A percentile compares a stretch with the other conserved stretches of the same genome.
phyloP scores from a whole-genome alignment of 371 early-diverging fungal species.

The Apophysomyces trapeziformis region DNA sequence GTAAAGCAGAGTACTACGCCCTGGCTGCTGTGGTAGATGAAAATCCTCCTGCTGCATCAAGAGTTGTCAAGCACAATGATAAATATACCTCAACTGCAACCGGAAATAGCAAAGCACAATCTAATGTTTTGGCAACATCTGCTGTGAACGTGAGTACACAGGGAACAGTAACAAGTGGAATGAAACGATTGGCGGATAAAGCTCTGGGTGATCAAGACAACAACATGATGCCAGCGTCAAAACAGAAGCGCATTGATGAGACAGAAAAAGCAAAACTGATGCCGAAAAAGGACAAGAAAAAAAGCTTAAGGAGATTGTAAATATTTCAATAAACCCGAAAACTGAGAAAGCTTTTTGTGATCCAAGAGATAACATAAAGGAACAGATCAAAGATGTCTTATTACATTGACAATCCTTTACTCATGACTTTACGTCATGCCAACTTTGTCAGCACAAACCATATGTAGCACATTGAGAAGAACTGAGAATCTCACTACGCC shows the following conservation, averaged over 20 bases:
- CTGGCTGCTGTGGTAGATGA: constrained; percentile 16
- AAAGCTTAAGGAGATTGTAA: constrained; percentile 26
- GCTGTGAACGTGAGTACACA: constrained; percentile 15
- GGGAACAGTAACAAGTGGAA: neutral
- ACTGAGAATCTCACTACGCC: too few relatives aligned
- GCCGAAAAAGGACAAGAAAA: constrained; percentile 28
- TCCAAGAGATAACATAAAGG: too few relatives aligned
- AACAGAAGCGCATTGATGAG: constrained; percentile 11
- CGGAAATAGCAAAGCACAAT: constrained; percentile 5
- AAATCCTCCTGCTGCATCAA: constrained; percentile 12
- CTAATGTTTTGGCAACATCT: constrained; percentile 24
- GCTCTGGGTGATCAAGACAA: constrained; percentile 17
- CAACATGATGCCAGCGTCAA: constrained; percentile 2
- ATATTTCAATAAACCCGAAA: too few relatives aligned
- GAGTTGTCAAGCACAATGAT: neutral
- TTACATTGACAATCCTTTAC: too few relatives aligned
- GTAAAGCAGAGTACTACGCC: constrained; percentile 31
- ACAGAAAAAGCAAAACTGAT: constrained; percentile 15
- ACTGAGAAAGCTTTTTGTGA: too few relatives aligned
- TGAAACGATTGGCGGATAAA: constrained; percentile 12
- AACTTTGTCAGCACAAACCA: too few relatives aligned
- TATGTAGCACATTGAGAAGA: too few relatives aligned
- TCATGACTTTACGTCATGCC: too few relatives aligned
- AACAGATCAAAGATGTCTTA: too few relatives aligned
- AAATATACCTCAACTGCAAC: neutral